Evolutionary conservation across 2,329 filamentous ascomycete species (phyloP).

Genomic region (Pseudopithomyces maydicus): DNA sequence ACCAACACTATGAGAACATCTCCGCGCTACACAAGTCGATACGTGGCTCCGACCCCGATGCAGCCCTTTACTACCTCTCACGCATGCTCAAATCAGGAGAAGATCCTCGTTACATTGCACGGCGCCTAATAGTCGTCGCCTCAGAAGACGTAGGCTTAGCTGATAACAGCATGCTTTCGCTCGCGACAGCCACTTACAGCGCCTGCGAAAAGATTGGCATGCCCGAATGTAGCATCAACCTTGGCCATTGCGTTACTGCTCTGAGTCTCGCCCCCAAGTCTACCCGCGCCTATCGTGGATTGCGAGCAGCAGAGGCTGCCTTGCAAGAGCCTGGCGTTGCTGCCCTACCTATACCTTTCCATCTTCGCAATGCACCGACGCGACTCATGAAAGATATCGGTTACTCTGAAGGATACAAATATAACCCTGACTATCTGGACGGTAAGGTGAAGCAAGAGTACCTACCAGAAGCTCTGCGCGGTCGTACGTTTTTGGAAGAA

Average conservation of each 20-base stretch:
- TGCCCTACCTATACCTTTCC: slow-evolving; percentile 79
- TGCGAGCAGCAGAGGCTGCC: slow-evolving; percentile 80
- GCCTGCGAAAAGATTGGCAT: slow-evolving; percentile 93
- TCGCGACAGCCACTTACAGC: slow-evolving; percentile 85
- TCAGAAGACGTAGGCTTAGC: slow-evolving; percentile 93
- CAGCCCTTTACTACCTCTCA: slow-evolving; percentile 89
- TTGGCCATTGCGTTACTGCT: slow-evolving; percentile 85
- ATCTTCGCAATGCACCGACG: slow-evolving; percentile 90
- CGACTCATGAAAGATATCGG: slow-evolving; percentile 91
- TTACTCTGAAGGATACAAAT: slow-evolving; percentile 92
- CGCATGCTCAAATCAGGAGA: slow-evolving; percentile 96
- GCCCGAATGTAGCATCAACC: slow-evolving; percentile 90
- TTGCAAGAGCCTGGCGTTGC: slow-evolving; percentile 84
- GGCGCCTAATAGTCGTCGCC: slow-evolving; percentile 91
- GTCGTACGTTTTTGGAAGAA: slow-evolving; percentile 77
- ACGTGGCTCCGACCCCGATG: slow-evolving; percentile 83
- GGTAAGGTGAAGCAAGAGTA: slow-evolving; percentile 88
- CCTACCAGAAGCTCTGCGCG: slow-evolving; percentile 76
- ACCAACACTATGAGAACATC: slow-evolving; percentile 98
- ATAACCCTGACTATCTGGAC: slow-evolving; percentile 87
- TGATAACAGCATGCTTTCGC: slow-evolving; percentile 79
- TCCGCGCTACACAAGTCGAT: slow-evolving; percentile 97
- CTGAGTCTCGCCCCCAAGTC: slow-evolving; percentile 82
- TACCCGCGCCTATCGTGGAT: slow-evolving; percentile 80
- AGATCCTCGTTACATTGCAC: slow-evolving; percentile 88